These are phyloP conservation scores for Lentinus tigrinus DNA, from an alignment of 768 basidiomycete genomes.

Conservation along the genomic window DNA sequence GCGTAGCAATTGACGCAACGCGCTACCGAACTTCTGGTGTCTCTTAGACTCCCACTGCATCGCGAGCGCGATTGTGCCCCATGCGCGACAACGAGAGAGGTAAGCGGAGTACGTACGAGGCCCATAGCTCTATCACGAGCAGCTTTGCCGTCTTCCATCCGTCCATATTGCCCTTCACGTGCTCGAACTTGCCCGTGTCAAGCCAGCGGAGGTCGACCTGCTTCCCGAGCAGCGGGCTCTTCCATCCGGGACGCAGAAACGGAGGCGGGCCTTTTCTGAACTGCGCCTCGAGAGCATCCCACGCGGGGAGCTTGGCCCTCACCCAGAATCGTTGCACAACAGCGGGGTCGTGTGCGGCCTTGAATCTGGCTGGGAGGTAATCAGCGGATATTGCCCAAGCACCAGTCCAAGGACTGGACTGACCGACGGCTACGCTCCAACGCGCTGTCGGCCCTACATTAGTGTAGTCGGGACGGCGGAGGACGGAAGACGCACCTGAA, in stretches of 20 bases:
- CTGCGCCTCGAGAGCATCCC: slow-evolving; percentile 28
- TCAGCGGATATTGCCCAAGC: not conserved
- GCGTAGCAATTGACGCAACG: too few relatives aligned
- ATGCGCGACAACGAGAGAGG: not conserved
- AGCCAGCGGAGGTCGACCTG: slow-evolving; percentile 28
- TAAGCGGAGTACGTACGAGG: slow-evolving; percentile 24
- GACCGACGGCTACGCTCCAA: slow-evolving; percentile 27
- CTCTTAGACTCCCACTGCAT: too few relatives aligned
- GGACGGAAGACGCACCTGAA: slow-evolving; percentile 19
- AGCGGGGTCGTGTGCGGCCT: slow-evolving; percentile 23
- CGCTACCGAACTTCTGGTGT: too few relatives aligned
- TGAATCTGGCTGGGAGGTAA: slow-evolving; percentile 23
- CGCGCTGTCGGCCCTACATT: slow-evolving; percentile 1
- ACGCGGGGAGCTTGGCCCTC: slow-evolving; percentile 24
- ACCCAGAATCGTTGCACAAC: slow-evolving; percentile 26
- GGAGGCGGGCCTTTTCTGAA: slow-evolving; percentile 29
- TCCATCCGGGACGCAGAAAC: slow-evolving; percentile 32
- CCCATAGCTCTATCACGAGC: slow-evolving; percentile 32
- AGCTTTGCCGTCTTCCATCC: slow-evolving; percentile 27
- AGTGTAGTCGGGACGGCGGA: not conserved
- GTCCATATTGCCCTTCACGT: slow-evolving; percentile 25
- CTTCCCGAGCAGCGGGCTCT: slow-evolving; percentile 28
- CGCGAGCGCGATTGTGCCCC: not conserved
- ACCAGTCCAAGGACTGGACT: slow-evolving; percentile 1
- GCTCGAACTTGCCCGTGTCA: slow-evolving; percentile 25